Evolutionary conservation across 139 green algal species (phyloP).

Genomic region (Picocystis salinarum): DNA sequence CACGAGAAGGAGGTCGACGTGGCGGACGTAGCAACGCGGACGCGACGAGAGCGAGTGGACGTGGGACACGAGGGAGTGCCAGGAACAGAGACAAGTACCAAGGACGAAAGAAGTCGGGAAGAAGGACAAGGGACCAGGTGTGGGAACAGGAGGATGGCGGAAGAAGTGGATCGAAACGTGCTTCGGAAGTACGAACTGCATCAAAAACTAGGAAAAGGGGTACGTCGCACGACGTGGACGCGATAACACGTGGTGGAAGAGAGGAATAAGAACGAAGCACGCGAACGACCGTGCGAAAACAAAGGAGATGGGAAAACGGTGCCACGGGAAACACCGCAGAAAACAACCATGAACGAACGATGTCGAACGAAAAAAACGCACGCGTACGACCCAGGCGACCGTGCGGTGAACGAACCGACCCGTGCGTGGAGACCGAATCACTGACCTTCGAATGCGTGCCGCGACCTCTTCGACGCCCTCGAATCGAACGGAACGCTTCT

Average conservation of each 20-base stretch:
- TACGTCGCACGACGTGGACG: conserved; percentile 26
- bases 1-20: too few relatives aligned
- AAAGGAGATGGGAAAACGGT: background rate
- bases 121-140: too few relatives aligned
- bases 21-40: too few relatives aligned
- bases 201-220: conserved; percentile 81
- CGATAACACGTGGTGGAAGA: background rate
- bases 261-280: too few relatives aligned
- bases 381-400: background rate
- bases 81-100: too few relatives aligned
- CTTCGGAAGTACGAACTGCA: conserved; percentile 84
- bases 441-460: background rate
- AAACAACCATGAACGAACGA: background rate
- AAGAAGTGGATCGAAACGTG: conserved; percentile 87
- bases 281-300: background rate
- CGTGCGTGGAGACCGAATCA: background rate
- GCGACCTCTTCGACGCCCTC: background rate
- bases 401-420: background rate
- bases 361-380: background rate
- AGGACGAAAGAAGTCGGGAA: too few relatives aligned
- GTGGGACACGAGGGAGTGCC: too few relatives aligned
- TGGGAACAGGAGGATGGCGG: conserved; percentile 27
- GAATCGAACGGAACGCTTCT: background rate
- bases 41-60: too few relatives aligned
- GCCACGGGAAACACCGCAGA: background rate